phyloP scores from a whole-genome alignment of 257 asterid genomes.

The Thymus mandschuricus region DNA sequence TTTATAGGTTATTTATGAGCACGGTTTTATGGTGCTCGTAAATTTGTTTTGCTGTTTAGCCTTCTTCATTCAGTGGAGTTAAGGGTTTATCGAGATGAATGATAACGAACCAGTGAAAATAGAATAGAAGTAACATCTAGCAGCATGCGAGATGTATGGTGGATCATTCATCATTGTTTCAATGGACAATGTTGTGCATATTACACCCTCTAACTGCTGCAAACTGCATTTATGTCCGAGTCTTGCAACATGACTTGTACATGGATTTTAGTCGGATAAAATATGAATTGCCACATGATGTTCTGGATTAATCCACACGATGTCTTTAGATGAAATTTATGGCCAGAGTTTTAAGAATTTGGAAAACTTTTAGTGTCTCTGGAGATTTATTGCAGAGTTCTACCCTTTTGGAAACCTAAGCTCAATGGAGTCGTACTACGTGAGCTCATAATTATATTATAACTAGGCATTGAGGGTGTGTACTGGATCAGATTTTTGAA shows the following conservation, averaged over 20 bases:
- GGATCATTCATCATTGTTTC: too few species aligned
- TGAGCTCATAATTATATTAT: background rate
- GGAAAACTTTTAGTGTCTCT: slow-evolving; percentile 1
- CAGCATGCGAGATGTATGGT: too few species aligned
- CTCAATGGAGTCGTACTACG: slow-evolving; percentile 6
- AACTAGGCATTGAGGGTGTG: slow-evolving; percentile 8
- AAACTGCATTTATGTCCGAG: background rate
- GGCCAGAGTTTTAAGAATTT: slow-evolving; percentile 4
- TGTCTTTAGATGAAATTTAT: background rate
- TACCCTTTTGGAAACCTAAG: slow-evolving; percentile 17
- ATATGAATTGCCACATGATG: slow-evolving; percentile 3
- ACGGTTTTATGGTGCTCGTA: background rate
- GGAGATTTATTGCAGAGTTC: background rate
- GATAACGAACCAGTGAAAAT: too few species aligned
- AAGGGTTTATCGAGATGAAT: background rate
- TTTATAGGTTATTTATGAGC: slow-evolving; percentile 5
- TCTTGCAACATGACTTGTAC: slow-evolving; percentile 3
- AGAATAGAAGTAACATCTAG: too few species aligned
- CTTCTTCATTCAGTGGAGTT: background rate
- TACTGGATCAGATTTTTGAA: background rate
- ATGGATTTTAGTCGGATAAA: background rate
- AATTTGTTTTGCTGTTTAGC: slow-evolving; percentile 9
- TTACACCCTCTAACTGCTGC: slow-evolving; percentile 7
- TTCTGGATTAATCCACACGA: background rate
- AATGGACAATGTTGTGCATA: background rate